Conservation (phyloP, 1,284 basidiomycete species). For the Earliella scabrosa region DNA sequence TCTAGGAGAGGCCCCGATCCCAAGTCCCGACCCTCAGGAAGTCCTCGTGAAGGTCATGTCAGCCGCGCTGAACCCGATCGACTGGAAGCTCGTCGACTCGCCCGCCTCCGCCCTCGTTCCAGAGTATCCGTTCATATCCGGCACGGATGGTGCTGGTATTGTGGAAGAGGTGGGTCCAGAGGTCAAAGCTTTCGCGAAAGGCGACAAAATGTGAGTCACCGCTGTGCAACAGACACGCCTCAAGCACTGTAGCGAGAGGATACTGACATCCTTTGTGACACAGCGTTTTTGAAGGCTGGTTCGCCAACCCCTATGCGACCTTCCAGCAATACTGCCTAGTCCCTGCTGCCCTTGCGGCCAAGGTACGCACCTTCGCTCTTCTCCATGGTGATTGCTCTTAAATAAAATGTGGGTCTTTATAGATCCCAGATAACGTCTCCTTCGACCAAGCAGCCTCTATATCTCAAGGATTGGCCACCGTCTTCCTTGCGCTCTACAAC, state of each 20-base stretch:
- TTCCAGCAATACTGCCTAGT: constrained; percentile 41
- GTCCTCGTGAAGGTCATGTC: constrained; percentile 46
- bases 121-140: constrained; percentile 47
- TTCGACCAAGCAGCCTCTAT: constrained; percentile 38
- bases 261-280: neutral
- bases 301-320: constrained; percentile 23
- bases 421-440: constrained; percentile 36
- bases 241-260: too few species aligned
- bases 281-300: constrained; percentile 33
- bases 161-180: constrained; percentile 49
- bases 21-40: constrained; percentile 42
- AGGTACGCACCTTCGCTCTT: constrained; percentile 26
- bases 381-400: neutral
- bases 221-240: too few species aligned
- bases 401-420: neutral
- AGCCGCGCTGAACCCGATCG: constrained; percentile 46
- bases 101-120: constrained; percentile 30
- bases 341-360: constrained; percentile 33
- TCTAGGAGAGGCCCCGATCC: constrained; percentile 27
- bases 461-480: constrained; percentile 34
- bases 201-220: constrained; percentile 49
- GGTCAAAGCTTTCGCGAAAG: constrained; percentile 45
- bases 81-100: constrained; percentile 40
- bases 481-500: constrained; percentile 33
- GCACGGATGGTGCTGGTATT: constrained; percentile 51